A percentile compares a stretch with the other conserved stretches of the same genome.
Conservation (phyloP, 371 early-diverging fungal species). For the Mortierella sp. region DNA sequence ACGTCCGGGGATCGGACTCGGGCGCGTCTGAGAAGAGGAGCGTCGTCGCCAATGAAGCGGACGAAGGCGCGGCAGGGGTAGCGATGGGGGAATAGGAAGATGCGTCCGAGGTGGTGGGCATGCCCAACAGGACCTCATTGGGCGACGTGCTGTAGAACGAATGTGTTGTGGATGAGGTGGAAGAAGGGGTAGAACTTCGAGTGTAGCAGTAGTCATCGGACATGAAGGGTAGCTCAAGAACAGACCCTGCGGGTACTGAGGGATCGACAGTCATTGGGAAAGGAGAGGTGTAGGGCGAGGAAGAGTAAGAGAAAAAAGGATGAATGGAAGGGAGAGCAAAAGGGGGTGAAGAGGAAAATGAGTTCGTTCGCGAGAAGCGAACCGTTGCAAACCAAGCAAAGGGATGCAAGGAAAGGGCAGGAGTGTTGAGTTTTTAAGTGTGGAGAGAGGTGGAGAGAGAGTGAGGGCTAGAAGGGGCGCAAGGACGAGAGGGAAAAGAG, state of each 20-base stretch:
- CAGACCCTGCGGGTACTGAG: conserved; percentile 42
- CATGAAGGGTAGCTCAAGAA: conserved; percentile 66
- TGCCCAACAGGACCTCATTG: conserved; percentile 12
- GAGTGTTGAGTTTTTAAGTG: conserved; percentile 7
- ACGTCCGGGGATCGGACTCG: conserved; percentile 7
- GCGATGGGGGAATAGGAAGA: too few relatives aligned
- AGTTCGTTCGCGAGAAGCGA: too few relatives aligned
- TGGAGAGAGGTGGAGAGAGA: background rate
- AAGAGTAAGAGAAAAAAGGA: too few relatives aligned
- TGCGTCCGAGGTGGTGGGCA: conserved; percentile 11
- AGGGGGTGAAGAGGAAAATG: background rate
- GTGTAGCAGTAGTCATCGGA: conserved; percentile 57
- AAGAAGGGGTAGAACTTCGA: background rate
- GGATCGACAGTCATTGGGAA: background rate
- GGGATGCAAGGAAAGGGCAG: background rate
- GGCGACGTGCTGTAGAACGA: too few relatives aligned
- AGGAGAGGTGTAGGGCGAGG: conserved; percentile 1
- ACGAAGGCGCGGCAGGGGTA: too few relatives aligned
- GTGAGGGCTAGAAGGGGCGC: background rate
- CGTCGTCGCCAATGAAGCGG: conserved; percentile 8
- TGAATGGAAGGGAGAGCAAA: background rate
- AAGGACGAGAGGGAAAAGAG: background rate
- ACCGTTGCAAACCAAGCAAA: background rate
- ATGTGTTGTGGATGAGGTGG: conserved; percentile 30
- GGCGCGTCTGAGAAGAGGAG: background rate